Base-by-base conservation (phyloP, 345 rosid species). In the Pistacia vera region DNA sequence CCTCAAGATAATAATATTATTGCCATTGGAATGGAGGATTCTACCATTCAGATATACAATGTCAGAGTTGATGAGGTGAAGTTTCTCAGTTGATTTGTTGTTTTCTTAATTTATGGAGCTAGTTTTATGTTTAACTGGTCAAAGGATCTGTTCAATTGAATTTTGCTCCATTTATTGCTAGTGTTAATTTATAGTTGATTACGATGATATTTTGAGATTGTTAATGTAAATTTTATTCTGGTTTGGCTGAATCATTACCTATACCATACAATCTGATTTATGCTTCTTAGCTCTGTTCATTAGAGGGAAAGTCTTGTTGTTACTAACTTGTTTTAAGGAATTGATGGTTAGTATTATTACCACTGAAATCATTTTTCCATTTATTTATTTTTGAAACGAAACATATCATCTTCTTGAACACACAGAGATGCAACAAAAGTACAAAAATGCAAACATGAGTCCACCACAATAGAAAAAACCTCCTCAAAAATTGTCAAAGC, bases 1-100 rank as follows among this genome's bases (percentile, higher is more conserved):
- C 97, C 98, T 54, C 97, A 83, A 74, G 98, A 93, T 79, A 91
- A 91, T 76, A 91, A 93, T 76, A 86, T 93, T 36, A 90, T 93
- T 75, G 98, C 97, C 71, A 90, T 93, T 22, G 98, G 97, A 78
- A 91, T 91, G 98, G 97, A 93, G 79, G 94, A 93, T 78, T 91
- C 94, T 12, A 82, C 94, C 35, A 88, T 93, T 66, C 94, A 93
- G 75, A 93, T 93, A 68, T 93, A 91, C 81, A 90, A 91, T 86
- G 97, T 90, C 69, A 82, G 96, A 75, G 92, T 91, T 61, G 98
- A 93, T 72, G 92, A 93, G 94, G 97, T 91, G 78, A 71, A 73
- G 48, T 51, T 51, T 72, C 41, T 71, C 54, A 61, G 54, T 48
- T 46, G 69, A 2, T 18, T 30, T 30, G 33, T 30, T 2, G 30